Evolutionary conservation across 2,329 filamentous ascomycete species (phyloP).

Genomic region (Alternaria infectoria): DNA sequence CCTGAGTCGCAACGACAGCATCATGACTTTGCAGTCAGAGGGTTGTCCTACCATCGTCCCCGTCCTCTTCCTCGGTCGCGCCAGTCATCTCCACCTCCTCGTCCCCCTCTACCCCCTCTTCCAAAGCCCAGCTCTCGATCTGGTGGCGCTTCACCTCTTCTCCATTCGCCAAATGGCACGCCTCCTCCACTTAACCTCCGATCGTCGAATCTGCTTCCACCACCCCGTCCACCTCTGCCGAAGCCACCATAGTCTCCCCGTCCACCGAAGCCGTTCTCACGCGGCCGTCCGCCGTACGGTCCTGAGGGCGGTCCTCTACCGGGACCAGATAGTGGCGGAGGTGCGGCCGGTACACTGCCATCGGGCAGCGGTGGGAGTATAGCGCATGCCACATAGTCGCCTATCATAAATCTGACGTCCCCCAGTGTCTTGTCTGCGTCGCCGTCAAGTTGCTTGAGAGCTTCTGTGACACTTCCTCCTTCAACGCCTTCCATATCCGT

Average conservation of each 20-base stretch:
- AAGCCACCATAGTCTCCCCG: conserved; percentile 35
- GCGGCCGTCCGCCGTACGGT: conserved; percentile 33
- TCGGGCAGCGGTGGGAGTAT: conserved; percentile 77
- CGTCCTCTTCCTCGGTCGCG: conserved; percentile 44
- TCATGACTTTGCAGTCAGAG: too few relatives aligned
- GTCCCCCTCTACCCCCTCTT: conserved; percentile 47
- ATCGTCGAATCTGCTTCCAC: conserved; percentile 40
- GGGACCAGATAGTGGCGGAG: conserved; percentile 52
- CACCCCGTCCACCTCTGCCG: conserved; percentile 47
- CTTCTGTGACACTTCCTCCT: conserved; percentile 29
- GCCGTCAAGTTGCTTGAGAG: conserved; percentile 57
- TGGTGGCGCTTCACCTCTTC: conserved; percentile 68
- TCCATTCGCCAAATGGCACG: conserved; percentile 68
- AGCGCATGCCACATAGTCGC: conserved; percentile 85
- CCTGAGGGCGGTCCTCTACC: conserved; percentile 37
- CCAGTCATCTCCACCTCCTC: conserved; percentile 39
- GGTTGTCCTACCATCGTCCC: conserved; percentile 35
- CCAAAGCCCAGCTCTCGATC: conserved; percentile 49
- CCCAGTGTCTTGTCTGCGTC: conserved; percentile 75
- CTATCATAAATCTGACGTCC: conserved; percentile 82
- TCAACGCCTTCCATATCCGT: conserved; percentile 20
- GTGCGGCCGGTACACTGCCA: conserved; percentile 72
- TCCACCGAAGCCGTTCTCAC: conserved; percentile 43
- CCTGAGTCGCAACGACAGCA: too few relatives aligned
- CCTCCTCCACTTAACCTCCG: conserved; percentile 50